These are phyloP conservation scores for Dipteronia dyeriana DNA, from an alignment of 345 rosid species.

Conservation along the genomic window DNA sequence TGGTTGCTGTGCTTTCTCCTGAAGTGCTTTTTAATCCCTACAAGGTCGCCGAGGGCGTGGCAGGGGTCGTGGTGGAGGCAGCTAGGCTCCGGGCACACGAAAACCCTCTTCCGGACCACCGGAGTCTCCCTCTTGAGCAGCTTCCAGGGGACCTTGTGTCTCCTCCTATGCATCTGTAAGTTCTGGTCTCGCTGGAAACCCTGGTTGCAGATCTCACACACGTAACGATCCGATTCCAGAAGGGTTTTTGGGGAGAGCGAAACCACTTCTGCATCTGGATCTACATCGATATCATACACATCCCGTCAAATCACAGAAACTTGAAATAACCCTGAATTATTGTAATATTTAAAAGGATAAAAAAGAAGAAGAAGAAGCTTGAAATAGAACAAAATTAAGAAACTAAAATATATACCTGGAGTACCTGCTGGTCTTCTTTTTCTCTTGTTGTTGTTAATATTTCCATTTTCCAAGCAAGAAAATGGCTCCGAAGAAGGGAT, in stretches of 20 bases:
- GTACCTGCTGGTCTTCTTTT: conserved; percentile 90
- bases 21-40: conserved; percentile 96
- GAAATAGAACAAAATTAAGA: background rate
- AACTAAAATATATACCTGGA: conserved; percentile 53
- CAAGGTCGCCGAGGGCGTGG: conserved; percentile 94
- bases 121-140: conserved; percentile 83
- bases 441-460: conserved; percentile 57
- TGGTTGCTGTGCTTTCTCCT: conserved; percentile 84
- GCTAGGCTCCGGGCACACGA: conserved; percentile 89
- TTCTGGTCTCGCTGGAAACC: conserved; percentile 98
- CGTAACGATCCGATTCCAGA: conserved; percentile 87
- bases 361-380: background rate
- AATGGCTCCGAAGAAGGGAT: conserved; percentile 45
- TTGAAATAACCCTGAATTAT: too few relatives aligned
- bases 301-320: too few relatives aligned
- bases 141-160: conserved; percentile 99
- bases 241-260: conserved; percentile 87
- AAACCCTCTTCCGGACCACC: conserved; percentile 72
- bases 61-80: conserved; percentile 95
- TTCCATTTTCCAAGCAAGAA: conserved; percentile 42
- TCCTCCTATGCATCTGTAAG: conserved; percentile 93
- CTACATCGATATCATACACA: conserved; percentile 31
- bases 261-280: conserved; percentile 97
- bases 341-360: background rate
- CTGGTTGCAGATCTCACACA: conserved; percentile 98